Percentiles rank a stretch among this genome's conserved stretches.
These are phyloP conservation scores for Plasmodium malariae DNA, from an alignment of 169 alveolate species.

Conservation along the genomic window DNA sequence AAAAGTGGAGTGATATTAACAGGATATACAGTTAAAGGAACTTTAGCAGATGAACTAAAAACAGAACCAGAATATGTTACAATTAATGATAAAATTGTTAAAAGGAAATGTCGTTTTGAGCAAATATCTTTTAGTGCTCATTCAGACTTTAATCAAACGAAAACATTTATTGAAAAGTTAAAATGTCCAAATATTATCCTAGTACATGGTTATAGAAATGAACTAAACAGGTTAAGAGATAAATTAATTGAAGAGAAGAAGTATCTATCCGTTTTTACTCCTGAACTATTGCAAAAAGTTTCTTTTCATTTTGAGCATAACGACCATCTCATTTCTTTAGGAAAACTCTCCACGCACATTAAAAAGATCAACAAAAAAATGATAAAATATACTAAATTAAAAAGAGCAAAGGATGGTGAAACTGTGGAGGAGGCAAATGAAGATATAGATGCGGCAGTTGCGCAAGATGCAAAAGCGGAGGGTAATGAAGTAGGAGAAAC, in stretches of 20 bases:
- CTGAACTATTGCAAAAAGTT: conserved; percentile 80
- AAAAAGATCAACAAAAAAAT: conserved; percentile 14
- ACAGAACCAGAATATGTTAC: conserved; percentile 93
- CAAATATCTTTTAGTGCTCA: conserved; percentile 97
- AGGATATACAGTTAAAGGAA: conserved; percentile 98
- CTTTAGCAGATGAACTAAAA: conserved; percentile 96
- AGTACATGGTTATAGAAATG: conserved; percentile 97
- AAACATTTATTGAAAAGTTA: conserved; percentile 92
- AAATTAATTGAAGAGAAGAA: conserved; percentile 82
- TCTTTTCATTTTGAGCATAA: conserved; percentile 72
- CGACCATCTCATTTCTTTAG: conserved; percentile 36
- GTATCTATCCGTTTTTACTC: conserved; percentile 81
- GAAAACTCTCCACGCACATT: conserved; percentile 37
- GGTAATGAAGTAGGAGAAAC: neutral
- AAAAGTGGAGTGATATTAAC: conserved; percentile 96
- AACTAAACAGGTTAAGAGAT: conserved; percentile 87
- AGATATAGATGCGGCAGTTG: neutral
- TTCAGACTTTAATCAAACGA: conserved; percentile 96
- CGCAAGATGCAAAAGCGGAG: neutral
- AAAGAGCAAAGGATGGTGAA: neutral
- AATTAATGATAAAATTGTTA: conserved; percentile 87
- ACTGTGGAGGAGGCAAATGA: neutral
- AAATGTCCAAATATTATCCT: conserved; percentile 95
- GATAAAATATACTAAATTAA: neutral
- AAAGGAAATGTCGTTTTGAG: conserved; percentile 93